phyloP scores from a whole-genome alignment of 768 basidiomycete genomes.

The Collybia sp. region DNA sequence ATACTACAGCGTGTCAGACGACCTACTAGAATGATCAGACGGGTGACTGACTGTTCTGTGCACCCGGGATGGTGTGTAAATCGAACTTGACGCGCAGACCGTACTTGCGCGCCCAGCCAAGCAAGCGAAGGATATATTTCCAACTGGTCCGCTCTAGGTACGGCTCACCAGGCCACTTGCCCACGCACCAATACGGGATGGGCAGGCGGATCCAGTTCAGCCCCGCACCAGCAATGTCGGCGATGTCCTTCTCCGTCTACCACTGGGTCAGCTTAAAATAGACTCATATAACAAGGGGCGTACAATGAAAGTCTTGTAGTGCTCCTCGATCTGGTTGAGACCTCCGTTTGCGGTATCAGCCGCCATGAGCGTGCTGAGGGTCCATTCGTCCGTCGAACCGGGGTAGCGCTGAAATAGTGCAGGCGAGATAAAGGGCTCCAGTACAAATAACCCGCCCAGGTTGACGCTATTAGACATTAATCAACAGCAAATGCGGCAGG shows the following conservation, averaged over 20 bases:
- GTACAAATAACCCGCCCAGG: conserved; percentile 71
- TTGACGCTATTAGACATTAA: conserved; percentile 51
- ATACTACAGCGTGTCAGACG: conserved; percentile 18
- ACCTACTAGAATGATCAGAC: neutral
- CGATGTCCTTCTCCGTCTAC: conserved; percentile 88
- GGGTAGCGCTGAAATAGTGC: conserved; percentile 65
- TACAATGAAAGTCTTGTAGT: conserved; percentile 84
- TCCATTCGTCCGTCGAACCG: conserved; percentile 71
- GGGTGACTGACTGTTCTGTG: conserved; percentile 52
- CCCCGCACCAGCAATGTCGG: conserved; percentile 84
- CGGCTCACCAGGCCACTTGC: conserved; percentile 65
- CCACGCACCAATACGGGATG: conserved; percentile 84
- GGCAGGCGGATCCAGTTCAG: conserved; percentile 84
- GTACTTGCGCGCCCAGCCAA: conserved; percentile 83
- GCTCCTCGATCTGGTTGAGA: conserved; percentile 61
- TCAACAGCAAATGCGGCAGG: conserved; percentile 2
- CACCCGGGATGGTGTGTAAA: conserved; percentile 79
- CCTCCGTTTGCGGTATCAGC: conserved; percentile 45
- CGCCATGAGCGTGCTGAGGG: conserved; percentile 59
- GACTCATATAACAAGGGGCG: conserved; percentile 17
- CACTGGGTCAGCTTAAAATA: neutral
- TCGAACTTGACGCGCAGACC: conserved; percentile 79
- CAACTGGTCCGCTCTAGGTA: conserved; percentile 72
- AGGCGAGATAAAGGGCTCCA: conserved; percentile 71
- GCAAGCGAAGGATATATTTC: conserved; percentile 70